These are phyloP conservation scores for Phytophthora crassamura DNA, from an alignment of 352 stramenopile genomes.

Conservation along the genomic window DNA sequence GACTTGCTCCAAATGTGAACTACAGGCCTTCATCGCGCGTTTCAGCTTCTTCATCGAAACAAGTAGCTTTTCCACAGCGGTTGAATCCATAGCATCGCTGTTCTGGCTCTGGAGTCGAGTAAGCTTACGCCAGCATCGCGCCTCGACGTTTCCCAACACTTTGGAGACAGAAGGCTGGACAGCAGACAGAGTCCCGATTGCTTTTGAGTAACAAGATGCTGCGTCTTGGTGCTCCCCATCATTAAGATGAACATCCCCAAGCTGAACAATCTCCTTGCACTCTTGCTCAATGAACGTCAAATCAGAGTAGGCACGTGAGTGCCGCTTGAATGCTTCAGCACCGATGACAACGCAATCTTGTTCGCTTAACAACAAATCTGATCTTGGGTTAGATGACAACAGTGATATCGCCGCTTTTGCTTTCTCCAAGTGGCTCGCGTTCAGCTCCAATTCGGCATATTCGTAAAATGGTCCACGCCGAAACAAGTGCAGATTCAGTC, in stretches of 20 bases:
- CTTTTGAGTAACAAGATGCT: slow-evolving; percentile 31
- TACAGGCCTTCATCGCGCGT: slow-evolving; percentile 44
- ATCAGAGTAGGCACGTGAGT: slow-evolving; percentile 32
- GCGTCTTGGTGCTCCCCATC: slow-evolving; percentile 35
- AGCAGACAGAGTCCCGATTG: slow-evolving; percentile 25
- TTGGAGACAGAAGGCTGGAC: slow-evolving; percentile 5
- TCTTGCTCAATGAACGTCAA: slow-evolving; percentile 45
- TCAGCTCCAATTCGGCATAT: slow-evolving; percentile 69
- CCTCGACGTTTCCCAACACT: slow-evolving; percentile 18
- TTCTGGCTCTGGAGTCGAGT: slow-evolving; percentile 39
- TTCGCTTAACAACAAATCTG: neutral
- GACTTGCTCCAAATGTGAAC: slow-evolving; percentile 50
- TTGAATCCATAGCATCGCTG: slow-evolving; percentile 26
- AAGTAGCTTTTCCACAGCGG: slow-evolving; percentile 46
- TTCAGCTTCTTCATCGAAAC: slow-evolving; percentile 56
- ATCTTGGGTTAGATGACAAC: slow-evolving; percentile 25
- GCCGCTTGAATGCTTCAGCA: neutral
- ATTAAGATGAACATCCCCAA: slow-evolving; percentile 38
- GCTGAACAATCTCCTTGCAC: slow-evolving; percentile 56
- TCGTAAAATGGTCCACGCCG: slow-evolving; percentile 65
- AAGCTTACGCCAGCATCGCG: slow-evolving; percentile 64
- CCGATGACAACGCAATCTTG: neutral
- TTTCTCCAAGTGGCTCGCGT: slow-evolving; percentile 49
- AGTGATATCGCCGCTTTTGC: slow-evolving; percentile 57
- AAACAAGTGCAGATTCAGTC: slow-evolving; percentile 61